A percentile compares a stretch with the other conserved stretches of the same genome.
phyloP scores from a whole-genome alignment of 2,329 filamentous ascomycete species.

The Alternaria atra region DNA sequence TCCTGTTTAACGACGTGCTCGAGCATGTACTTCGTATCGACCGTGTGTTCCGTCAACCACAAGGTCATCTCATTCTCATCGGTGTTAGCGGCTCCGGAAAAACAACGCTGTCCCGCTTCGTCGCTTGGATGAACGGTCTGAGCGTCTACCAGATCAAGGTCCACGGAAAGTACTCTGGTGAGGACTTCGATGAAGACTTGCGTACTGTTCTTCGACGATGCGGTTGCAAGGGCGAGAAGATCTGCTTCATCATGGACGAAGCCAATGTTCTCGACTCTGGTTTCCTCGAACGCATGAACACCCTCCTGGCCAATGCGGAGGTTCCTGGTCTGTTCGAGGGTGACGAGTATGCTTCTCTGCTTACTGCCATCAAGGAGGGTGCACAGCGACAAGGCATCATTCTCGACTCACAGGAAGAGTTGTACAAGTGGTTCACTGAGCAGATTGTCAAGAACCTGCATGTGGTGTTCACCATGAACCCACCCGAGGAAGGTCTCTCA shows the following conservation, averaged over 20 bases:
- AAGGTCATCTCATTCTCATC: conserved; percentile 97
- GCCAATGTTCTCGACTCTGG: conserved; percentile 98
- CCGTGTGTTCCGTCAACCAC: conserved; percentile 96
- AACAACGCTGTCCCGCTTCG: conserved; percentile 95
- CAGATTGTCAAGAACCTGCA: conserved; percentile 99
- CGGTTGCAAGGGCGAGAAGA: conserved; percentile 98
- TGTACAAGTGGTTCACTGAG: conserved; percentile 99
- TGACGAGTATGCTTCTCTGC: conserved; percentile 97
- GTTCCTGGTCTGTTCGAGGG: conserved; percentile 98
- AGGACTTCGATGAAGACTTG: conserved; percentile 98
- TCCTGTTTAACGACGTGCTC: conserved; percentile 98
- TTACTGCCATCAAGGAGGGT: conserved; percentile 99
- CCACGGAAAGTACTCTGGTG: conserved; percentile 95
- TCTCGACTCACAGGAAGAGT: conserved; percentile 95
- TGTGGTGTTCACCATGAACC: conserved; percentile 99
- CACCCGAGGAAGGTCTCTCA: conserved; percentile 90
- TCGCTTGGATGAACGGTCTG: conserved; percentile 99
- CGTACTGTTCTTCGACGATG: conserved; percentile 91
- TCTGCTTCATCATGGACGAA: conserved; percentile 99
- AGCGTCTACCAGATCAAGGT: conserved; percentile 99
- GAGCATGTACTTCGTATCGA: conserved; percentile 99
- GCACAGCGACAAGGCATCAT: conserved; percentile 94
- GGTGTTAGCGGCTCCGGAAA: conserved; percentile 99
- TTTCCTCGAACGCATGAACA: conserved; percentile 99
- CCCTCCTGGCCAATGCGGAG: conserved; percentile 97